These are phyloP conservation scores for Daldinia caldariorum DNA, from an alignment of 495 filamentous ascomycete genomes.

Conservation along the genomic window DNA sequence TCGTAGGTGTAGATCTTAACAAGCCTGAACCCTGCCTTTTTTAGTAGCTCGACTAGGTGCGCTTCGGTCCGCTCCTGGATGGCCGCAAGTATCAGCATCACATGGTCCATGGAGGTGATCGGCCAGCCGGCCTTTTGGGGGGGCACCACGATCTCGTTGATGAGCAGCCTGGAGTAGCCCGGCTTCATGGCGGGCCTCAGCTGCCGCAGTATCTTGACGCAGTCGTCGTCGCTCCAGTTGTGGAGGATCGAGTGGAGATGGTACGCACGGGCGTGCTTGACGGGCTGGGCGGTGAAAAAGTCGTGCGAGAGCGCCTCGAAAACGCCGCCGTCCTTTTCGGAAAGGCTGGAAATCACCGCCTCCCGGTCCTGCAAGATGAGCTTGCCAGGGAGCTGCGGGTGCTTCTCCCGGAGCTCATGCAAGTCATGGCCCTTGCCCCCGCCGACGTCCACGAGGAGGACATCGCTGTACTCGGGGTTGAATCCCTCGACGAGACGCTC, in stretches of 20 bases:
- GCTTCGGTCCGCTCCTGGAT: constrained; percentile 48
- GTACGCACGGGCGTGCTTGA: constrained; percentile 56
- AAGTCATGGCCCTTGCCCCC: constrained; percentile 25
- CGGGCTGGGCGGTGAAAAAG: constrained; percentile 65
- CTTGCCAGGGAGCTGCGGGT: constrained; percentile 54
- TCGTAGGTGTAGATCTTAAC: constrained; percentile 1
- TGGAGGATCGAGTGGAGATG: constrained; percentile 60
- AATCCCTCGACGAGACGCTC: constrained; percentile 51
- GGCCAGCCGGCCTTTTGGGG: constrained; percentile 49
- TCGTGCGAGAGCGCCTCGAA: constrained; percentile 49
- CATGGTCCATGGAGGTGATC: constrained; percentile 55
- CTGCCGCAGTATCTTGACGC: constrained; percentile 53
- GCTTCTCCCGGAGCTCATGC: constrained; percentile 27
- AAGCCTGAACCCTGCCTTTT: not conserved
- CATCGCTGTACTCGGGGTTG: constrained; percentile 1
- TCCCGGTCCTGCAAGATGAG: constrained; percentile 62
- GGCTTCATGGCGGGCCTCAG: constrained; percentile 48
- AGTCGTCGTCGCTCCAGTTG: constrained; percentile 59
- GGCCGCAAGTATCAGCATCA: constrained; percentile 54
- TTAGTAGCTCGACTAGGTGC: not conserved
- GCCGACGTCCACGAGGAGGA: constrained; percentile 20
- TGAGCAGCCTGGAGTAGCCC: constrained; percentile 56
- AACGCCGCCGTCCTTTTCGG: not conserved
- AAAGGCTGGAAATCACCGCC: constrained; percentile 9
- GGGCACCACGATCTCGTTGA: constrained; percentile 65